phyloP scores from a whole-genome alignment of 2,329 filamentous ascomycete genomes.

The Zasmidium angulare region DNA sequence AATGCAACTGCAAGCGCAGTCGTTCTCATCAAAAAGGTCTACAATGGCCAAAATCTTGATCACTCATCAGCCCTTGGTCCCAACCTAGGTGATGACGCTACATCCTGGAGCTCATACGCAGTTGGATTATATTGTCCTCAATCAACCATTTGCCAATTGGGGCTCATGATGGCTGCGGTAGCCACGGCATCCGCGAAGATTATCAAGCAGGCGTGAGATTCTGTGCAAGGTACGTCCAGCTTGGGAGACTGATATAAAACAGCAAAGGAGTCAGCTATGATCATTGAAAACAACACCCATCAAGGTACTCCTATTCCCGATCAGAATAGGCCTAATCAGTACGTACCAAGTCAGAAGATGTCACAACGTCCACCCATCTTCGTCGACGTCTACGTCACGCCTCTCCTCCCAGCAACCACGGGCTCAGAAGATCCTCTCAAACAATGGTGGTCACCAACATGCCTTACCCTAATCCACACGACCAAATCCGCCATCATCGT shows the following conservation, averaged over 20 bases:
- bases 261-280: neutral
- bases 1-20: too few species aligned
- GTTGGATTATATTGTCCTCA: neutral
- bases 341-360: too few species aligned
- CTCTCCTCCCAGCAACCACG: neutral
- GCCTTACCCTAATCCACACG: neutral
- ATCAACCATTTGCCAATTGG: neutral
- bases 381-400: neutral
- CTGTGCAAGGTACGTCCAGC: too few species aligned
- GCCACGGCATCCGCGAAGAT: neutral
- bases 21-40: too few species aligned
- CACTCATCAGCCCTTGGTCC: neutral
- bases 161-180: neutral
- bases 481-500: slow-evolving; percentile 1
- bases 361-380: neutral
- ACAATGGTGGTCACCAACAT: slow-evolving; percentile 2
- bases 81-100: neutral
- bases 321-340: too few species aligned
- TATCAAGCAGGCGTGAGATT: neutral
- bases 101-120: neutral
- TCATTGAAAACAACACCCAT: neutral
- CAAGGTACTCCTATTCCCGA: too few species aligned
- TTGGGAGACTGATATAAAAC: neutral
- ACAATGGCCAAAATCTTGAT: too few species aligned
- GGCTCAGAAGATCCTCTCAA: neutral